Conservation (phyloP, 2,329 filamentous ascomycete genomes). For the Calonectria montana region DNA sequence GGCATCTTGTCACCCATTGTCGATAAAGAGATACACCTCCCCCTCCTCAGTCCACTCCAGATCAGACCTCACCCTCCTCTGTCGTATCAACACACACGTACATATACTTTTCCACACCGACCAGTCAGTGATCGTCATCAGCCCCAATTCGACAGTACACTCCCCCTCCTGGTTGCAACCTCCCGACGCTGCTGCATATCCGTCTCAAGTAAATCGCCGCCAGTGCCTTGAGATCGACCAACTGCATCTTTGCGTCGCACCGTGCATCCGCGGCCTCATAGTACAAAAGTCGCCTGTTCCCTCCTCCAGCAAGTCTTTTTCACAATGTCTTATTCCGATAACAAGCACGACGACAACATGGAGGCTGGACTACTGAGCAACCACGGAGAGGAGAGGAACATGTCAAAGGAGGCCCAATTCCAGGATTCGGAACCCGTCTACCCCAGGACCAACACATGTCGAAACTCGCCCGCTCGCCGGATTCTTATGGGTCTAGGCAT, state of each 20-base stretch:
- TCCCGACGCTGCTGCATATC: constrained; percentile 18
- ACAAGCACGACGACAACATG: constrained; percentile 44
- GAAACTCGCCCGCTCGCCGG: constrained; percentile 36
- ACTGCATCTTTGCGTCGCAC: constrained; percentile 27
- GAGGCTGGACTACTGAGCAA: constrained; percentile 45
- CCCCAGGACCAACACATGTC: constrained; percentile 27
- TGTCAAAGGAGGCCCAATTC: constrained; percentile 42
- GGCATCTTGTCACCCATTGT: constrained; percentile 42
- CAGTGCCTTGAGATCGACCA: constrained; percentile 33
- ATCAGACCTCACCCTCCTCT: constrained; percentile 32
- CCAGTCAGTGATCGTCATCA: constrained; percentile 38
- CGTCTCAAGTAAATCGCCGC: constrained; percentile 32
- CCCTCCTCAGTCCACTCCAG: constrained; percentile 26
- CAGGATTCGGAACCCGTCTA: constrained; percentile 39
- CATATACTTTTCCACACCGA: constrained; percentile 17
- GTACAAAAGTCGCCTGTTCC: constrained; percentile 40
- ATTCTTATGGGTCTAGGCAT: constrained; percentile 38
- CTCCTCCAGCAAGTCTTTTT: constrained; percentile 3
- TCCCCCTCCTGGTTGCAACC: constrained; percentile 34
- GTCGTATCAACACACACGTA: constrained; percentile 30
- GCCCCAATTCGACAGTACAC: constrained; percentile 33
- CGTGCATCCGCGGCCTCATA: constrained; percentile 7
- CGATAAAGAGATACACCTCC: constrained; percentile 39
- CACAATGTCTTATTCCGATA: constrained; percentile 36
- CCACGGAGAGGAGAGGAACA: constrained; percentile 44